A percentile compares a stretch with the other conserved stretches of the same genome.
Conservation (phyloP, 2,329 filamentous ascomycete genomes). For the Neoarthrinium moseri region DNA sequence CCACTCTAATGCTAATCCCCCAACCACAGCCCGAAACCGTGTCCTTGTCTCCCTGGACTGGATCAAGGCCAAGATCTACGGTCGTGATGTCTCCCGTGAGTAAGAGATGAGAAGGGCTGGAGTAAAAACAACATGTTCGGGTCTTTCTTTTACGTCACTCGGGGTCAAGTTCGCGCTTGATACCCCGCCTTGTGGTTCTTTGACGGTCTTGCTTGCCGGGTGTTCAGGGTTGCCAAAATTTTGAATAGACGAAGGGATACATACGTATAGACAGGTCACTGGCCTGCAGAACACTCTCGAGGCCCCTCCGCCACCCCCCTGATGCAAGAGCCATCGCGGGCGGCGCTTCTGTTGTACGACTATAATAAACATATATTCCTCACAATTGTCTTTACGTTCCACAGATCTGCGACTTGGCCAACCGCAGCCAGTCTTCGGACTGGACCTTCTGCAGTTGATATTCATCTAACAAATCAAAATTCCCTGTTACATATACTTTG, state of each 20-base stretch:
- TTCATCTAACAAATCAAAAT: too few species aligned
- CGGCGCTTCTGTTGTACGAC: too few species aligned
- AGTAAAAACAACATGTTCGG: not conserved
- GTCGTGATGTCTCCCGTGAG: constrained; percentile 88
- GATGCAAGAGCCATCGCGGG: too few species aligned
- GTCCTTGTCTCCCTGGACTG: constrained; percentile 91
- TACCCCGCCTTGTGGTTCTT: constrained; percentile 6
- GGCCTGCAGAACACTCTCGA: not conserved
- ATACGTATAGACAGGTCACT: constrained; percentile 8
- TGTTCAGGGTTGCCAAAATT: constrained; percentile 9
- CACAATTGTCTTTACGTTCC: too few species aligned
- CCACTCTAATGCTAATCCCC: not conserved
- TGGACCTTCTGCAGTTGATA: too few species aligned
- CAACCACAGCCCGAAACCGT: constrained; percentile 75
- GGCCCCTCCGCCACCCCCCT: too few species aligned
- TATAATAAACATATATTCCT: too few species aligned
- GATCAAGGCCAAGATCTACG: constrained; percentile 95
- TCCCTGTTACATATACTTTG: too few species aligned
- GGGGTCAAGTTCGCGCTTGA: constrained; percentile 9
- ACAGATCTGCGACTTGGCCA: too few species aligned
- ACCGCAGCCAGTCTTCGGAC: too few species aligned
- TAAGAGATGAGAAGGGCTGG: constrained; percentile 35
- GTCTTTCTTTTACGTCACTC: not conserved
- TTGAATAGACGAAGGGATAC: constrained; percentile 9
- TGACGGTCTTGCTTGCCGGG: constrained; percentile 7